Evolutionary conservation across 768 basidiomycete species (phyloP).

Genomic region (Lentinula boryana): DNA sequence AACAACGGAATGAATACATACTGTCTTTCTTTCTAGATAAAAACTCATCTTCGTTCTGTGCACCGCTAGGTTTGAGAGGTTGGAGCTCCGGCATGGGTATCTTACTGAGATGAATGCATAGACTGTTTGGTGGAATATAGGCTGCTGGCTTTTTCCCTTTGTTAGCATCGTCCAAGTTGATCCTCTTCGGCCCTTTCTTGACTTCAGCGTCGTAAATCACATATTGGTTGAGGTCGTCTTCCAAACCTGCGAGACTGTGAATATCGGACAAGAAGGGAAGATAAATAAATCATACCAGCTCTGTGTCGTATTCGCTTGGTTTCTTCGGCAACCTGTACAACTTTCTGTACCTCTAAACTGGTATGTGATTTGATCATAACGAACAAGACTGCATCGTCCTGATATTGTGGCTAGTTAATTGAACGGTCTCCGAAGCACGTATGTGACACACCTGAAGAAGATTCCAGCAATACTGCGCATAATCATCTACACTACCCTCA

Average conservation of each 20-base stretch:
- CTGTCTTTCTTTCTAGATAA: slow-evolving; percentile 23
- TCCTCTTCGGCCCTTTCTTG: slow-evolving; percentile 55
- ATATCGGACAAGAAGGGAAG: background rate
- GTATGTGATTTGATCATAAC: slow-evolving; percentile 65
- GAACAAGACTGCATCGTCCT: slow-evolving; percentile 82
- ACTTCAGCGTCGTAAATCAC: slow-evolving; percentile 57
- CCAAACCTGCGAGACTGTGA: slow-evolving; percentile 26
- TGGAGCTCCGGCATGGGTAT: slow-evolving; percentile 82
- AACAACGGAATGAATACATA: background rate
- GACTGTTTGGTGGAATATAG: slow-evolving; percentile 63
- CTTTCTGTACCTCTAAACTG: slow-evolving; percentile 64
- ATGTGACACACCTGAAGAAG: slow-evolving; percentile 48
- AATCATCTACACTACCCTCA: slow-evolving; percentile 60
- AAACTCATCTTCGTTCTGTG: slow-evolving; percentile 29
- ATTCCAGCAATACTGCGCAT: slow-evolving; percentile 59
- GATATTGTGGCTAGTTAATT: background rate
- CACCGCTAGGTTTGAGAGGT: slow-evolving; percentile 31
- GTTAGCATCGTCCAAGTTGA: slow-evolving; percentile 58
- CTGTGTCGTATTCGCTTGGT: slow-evolving; percentile 74
- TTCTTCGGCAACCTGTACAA: slow-evolving; percentile 74
- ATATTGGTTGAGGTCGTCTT: slow-evolving; percentile 67
- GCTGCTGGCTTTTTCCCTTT: slow-evolving; percentile 27
- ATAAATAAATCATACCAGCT: slow-evolving; percentile 40
- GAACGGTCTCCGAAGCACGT: background rate
- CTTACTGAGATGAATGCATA: slow-evolving; percentile 77